These are phyloP conservation scores for Triticum turgidum DNA, from an alignment of 176 grass and related monocot genomes.

Conservation along the genomic window DNA sequence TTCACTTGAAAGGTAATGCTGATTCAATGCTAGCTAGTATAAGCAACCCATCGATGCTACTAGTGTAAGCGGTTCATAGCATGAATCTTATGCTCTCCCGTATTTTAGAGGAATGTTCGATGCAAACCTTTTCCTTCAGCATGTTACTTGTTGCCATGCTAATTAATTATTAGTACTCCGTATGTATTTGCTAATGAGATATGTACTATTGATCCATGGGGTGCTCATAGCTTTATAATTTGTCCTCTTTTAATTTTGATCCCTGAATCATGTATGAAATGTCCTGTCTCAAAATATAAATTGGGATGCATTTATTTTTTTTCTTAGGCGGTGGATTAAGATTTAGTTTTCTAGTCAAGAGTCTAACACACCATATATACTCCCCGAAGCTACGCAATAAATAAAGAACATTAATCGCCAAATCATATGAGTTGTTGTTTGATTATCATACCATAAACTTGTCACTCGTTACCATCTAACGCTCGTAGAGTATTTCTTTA, in stretches of 20 bases:
- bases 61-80: background rate
- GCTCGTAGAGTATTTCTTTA: too few relatives aligned
- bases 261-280: background rate
- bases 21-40: background rate
- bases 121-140: slow-evolving; percentile 21
- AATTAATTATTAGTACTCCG: too few relatives aligned
- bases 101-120: slow-evolving; percentile 40
- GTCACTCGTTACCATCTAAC: background rate
- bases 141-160: background rate
- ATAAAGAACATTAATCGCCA: background rate
- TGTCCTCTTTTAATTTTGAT: background rate
- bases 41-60: background rate
- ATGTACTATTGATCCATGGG: background rate
- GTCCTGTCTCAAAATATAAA: background rate
- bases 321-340: background rate
- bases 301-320: background rate
- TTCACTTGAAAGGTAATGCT: background rate
- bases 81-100: slow-evolving; percentile 28
- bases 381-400: background rate
- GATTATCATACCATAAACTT: slow-evolving; percentile 18
- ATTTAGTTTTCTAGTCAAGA: background rate
- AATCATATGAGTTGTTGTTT: slow-evolving; percentile 35
- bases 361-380: background rate
- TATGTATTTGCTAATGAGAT: background rate
- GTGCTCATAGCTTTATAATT: background rate